Base-by-base conservation (phyloP, 345 rosid genomes). In the Eucalyptus sp. region DNA sequence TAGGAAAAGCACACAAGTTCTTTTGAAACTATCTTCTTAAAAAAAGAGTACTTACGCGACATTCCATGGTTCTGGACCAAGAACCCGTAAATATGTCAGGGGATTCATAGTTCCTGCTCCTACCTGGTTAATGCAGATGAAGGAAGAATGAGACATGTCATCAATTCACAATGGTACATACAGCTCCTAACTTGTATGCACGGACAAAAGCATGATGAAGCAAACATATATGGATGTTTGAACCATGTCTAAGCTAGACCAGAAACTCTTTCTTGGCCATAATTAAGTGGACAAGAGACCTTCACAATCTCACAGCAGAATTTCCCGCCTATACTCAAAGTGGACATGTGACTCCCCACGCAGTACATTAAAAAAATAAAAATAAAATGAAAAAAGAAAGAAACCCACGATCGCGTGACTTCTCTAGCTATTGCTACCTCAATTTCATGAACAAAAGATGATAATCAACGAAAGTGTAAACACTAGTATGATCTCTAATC, bases 51-150 rank as follows among this genome's bases (percentile, higher is more conserved):
- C 97, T 94, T 92, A 97, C 93, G 98, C 99, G 49, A 97, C 99
- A 88, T 97, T 96, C 99, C 99, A 97, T 0, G 99, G 99, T 85
- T 97, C 99, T 58, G 99, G 99, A 56, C 99, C 99, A 89, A 97
- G 99, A 92, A 96, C 99, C 83, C 99, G 94, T 88, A 97, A 91
- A 92, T 93, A 97, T 25, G 99, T 97, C 41, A 94, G 90, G 87
- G 99, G 99, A 95, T 97, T 97, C 99, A 97, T 97, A 48, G 99
- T 97, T 66, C 99, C 99, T 6, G 99, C 99, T 91, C 99, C 99
- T 80, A 96, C 99, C 99, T 96, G 64, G 33, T 90, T 86, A 88
- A 80, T 43, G 56, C 41, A 83, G 48, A 24, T 76, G 84, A 76
- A 76, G 48, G 33, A 31, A 86, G 76, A 50, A 27, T 44, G 88